Evolutionary conservation across 2,329 filamentous ascomycete genomes (phyloP), one percentile per base, ranked within the genome.

Genomic region (Aspergillus sp.): DNA sequence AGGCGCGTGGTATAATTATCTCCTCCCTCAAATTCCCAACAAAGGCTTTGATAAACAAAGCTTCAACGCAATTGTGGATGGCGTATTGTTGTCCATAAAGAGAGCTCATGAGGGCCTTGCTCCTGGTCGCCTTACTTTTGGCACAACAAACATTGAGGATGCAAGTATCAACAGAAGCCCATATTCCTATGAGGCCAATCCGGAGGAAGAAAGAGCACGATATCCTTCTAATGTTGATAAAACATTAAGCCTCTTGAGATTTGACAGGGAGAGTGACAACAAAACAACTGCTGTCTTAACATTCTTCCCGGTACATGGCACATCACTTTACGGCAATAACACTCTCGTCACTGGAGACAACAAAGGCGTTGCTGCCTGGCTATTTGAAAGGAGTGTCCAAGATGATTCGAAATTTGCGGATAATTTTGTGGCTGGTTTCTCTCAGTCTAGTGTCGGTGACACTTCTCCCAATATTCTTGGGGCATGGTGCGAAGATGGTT

Each of bases 301-400:
- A 15, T 98, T 93, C 90, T 96, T 93, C 72, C 86, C 93, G 3
- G 90, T 93, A 0, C 93, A 98, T 72, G 93, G 93, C 47, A 98
- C 93, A 0, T 96, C 91, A 0, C 85, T 97, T 74, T 85, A 93
- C 22, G 89, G 90, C 54, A 97, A 97, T 76, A 96, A 96, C 75
- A 97, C 92, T 0, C 81, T 96, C 13, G 85, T 95, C 51, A 88
- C 92, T 3, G 93, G 91, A n/a, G 93, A 98, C 73, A 98, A 98
- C 79, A 98, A 98, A 77, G 93, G 93, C 12, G 91, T 96, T 6
- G 93, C 93, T 2, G 90, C 93, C 0, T 89, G 89, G 70, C 79
- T 96, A 12, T 88, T 97, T 53, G 93, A 98, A 71, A 83, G 89
- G 63, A 86, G 84, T 51, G 81, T 89, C 49, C 71, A 77, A 2